Conservation (phyloP, 768 basidiomycete species). For the Pulveroboletus sp. region DNA sequence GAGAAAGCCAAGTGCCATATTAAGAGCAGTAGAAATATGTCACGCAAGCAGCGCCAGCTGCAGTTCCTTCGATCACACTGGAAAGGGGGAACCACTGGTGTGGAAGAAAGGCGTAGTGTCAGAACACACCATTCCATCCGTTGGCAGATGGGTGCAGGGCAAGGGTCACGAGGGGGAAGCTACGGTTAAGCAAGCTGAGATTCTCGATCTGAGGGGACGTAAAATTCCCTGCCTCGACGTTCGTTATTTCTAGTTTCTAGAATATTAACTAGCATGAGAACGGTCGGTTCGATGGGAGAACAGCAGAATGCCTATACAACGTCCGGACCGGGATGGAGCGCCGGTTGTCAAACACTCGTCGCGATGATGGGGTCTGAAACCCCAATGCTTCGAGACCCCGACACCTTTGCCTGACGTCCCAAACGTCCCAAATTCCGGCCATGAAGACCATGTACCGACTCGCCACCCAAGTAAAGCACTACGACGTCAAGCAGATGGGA, state of each 20-base stretch:
- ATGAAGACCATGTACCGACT: neutral
- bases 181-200: neutral
- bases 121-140: neutral
- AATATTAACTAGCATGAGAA: neutral
- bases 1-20: constrained; percentile 1
- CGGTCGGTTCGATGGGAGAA: neutral
- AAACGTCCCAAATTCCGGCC: neutral
- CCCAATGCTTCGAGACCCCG: no score
- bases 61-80: neutral
- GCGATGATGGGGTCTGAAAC: constrained; percentile 6
- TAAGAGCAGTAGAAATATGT: neutral
- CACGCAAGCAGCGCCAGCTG: neutral
- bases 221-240: neutral
- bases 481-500: no score
- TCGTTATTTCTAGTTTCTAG: no score
- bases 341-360: constrained; percentile 19
- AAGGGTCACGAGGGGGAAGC: neutral
- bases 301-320: neutral
- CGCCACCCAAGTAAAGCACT: no score
- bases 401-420: no score
- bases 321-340: neutral
- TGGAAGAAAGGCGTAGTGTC: neutral
- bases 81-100: neutral
- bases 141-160: neutral
- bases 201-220: neutral